Evolutionary conservation across 2,329 filamentous ascomycete species (phyloP).

Genomic region (Triangularia setosa): DNA sequence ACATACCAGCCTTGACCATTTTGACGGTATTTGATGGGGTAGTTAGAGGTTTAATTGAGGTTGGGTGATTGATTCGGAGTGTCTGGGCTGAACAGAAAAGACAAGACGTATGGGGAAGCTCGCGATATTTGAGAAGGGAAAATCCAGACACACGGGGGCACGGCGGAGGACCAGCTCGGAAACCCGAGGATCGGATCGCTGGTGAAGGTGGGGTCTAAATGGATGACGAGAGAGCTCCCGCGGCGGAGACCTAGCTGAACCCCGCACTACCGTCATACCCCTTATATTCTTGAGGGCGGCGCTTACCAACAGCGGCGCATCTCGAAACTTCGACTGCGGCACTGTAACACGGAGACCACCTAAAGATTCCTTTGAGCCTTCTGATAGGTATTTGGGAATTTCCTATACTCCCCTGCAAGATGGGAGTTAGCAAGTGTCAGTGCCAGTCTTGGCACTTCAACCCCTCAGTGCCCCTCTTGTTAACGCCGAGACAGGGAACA

Average conservation of each 20-base stretch:
- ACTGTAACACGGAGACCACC: neutral
- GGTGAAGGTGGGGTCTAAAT: conserved; percentile 20
- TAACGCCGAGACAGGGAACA: neutral
- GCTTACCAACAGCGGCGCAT: conserved; percentile 1
- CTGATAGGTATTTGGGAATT: neutral
- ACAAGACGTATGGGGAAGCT: conserved; percentile 4
- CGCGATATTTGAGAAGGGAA: conserved; percentile 16
- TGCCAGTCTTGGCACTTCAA: neutral
- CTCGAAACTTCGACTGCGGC: conserved; percentile 11
- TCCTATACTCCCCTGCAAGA: neutral
- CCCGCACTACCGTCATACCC: conserved; percentile 26
- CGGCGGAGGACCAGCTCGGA: conserved; percentile 15
- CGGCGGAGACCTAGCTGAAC: conserved; percentile 9
- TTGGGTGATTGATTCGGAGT: neutral
- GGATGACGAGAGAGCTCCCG: conserved; percentile 17
- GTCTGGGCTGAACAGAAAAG: neutral
- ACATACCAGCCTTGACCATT: conserved; percentile 98
- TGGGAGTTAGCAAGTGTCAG: neutral
- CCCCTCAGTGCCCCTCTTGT: neutral
- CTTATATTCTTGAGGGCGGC: neutral
- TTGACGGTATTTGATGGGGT: conserved; percentile 54
- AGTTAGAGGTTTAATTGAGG: conserved; percentile 12
- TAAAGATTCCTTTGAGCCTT: neutral
- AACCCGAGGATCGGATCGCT: conserved; percentile 22
- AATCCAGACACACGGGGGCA: neutral